Conservation (phyloP, 306 rosid species). For the Parietaria judaica region DNA sequence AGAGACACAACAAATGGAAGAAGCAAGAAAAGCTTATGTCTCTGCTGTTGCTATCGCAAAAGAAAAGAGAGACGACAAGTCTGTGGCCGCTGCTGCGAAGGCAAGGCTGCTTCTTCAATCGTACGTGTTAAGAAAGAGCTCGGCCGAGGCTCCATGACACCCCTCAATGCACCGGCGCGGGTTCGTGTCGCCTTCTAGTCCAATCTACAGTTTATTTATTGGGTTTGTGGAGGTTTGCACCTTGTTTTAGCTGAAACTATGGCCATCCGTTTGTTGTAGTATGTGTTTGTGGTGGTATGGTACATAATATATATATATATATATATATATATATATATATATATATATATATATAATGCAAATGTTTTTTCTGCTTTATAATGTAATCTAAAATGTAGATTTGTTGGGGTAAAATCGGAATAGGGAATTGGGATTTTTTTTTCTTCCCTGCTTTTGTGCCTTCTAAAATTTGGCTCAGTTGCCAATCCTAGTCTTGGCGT, state of each 20-base stretch:
- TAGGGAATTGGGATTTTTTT: too few species aligned
- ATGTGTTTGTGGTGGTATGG: not conserved
- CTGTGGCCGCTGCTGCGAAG: constrained; percentile 58
- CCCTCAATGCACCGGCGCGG: constrained; percentile 7
- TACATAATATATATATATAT: not conserved
- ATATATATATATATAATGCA: too few species aligned
- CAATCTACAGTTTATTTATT: not conserved
- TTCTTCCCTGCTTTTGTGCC: too few species aligned
- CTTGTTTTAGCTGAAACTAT: not conserved
- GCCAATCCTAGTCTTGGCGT: too few species aligned
- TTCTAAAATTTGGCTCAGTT: too few species aligned
- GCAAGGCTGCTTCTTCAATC: constrained; percentile 70
- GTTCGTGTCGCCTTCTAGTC: constrained; percentile 4
- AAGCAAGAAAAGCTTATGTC: constrained; percentile 62
- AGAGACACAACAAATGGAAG: constrained; percentile 65
- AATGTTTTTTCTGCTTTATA: too few species aligned
- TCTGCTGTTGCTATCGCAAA: constrained; percentile 62
- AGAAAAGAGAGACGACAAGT: constrained; percentile 79
- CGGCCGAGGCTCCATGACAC: constrained; percentile 16
- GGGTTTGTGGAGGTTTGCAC: not conserved
- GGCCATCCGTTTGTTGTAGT: not conserved
- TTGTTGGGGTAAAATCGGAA: too few species aligned
- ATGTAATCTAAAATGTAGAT: too few species aligned
- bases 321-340: not conserved
- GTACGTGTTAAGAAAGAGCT: constrained; percentile 35